phyloP scores from a whole-genome alignment of 768 basidiomycete genomes.

The Pulveroboletus ravenelii region DNA sequence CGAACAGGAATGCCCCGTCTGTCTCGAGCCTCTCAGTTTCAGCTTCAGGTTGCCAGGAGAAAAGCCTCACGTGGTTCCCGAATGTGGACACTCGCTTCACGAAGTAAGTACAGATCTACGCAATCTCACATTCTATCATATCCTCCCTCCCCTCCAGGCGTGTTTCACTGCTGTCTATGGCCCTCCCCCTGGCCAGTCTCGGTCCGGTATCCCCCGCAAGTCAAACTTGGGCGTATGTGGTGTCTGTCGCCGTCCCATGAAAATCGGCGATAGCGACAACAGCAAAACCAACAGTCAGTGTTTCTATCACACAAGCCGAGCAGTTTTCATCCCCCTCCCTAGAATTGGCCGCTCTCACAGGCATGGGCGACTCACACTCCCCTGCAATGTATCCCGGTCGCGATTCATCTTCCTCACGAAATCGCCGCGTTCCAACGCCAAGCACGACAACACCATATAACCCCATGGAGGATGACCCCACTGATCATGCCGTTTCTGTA shows the following conservation, averaged over 20 bases:
- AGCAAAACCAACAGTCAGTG: conserved; percentile 81
- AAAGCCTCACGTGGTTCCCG: conserved; percentile 95
- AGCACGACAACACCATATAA: conserved; percentile 41
- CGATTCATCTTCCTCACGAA: conserved; percentile 41
- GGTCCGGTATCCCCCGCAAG: conserved; percentile 55
- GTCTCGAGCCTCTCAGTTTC: conserved; percentile 91
- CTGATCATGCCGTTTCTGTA: conserved; percentile 54
- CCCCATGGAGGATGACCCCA: conserved; percentile 81
- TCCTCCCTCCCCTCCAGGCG: conserved; percentile 47
- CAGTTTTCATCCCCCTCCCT: conserved; percentile 11
- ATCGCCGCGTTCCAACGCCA: conserved; percentile 26
- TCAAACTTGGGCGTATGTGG: conserved; percentile 92
- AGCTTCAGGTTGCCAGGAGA: conserved; percentile 92
- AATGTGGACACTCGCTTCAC: conserved; percentile 97
- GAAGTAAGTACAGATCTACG: conserved; percentile 46
- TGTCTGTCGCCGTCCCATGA: conserved; percentile 95
- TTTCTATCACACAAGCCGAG: not conserved
- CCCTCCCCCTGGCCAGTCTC: conserved; percentile 61
- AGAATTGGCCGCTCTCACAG: conserved; percentile 94
- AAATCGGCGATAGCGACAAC: conserved; percentile 82
- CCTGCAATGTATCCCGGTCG: conserved; percentile 65
- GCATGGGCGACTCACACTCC: conserved; percentile 65
- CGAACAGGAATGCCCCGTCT: conserved; percentile 93
- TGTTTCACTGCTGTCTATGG: conserved; percentile 98
- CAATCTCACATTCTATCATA: conserved; percentile 2